Evolutionary conservation across 2,329 filamentous ascomycete genomes (phyloP).

Genomic region (Colletotrichum gloeosporioides): DNA sequence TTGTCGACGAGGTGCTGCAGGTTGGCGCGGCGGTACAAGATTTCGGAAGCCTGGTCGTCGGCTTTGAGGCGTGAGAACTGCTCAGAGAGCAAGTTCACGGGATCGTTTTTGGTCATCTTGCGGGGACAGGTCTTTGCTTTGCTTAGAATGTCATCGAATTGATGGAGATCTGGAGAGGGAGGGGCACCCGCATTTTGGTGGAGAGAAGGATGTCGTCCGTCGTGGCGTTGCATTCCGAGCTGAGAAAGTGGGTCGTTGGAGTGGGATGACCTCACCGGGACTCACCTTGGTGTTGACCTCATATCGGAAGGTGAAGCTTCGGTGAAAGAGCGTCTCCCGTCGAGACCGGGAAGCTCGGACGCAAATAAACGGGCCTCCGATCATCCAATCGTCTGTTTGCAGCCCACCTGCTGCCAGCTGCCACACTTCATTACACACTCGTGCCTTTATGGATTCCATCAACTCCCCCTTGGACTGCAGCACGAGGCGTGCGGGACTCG

Average conservation of each 20-base stretch:
- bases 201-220: background rate
- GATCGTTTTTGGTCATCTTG: background rate
- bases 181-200: background rate
- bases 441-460: no score
- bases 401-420: background rate
- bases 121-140: background rate
- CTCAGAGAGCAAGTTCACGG: background rate
- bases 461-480: no score
- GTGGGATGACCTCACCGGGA: background rate
- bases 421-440: background rate
- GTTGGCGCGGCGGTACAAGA: background rate
- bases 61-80: background rate
- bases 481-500: no score
- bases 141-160: background rate
- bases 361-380: no score
- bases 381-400: no score
- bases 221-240: background rate
- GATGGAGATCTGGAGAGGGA: background rate
- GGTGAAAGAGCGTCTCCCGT: background rate
- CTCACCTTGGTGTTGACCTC: background rate
- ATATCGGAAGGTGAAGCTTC: background rate
- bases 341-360: background rate
- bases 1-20: background rate
- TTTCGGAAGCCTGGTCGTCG: background rate
- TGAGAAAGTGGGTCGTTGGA: background rate